Base-by-base conservation (phyloP, 2,329 filamentous ascomycete genomes). In the Penicillium sp. region DNA sequence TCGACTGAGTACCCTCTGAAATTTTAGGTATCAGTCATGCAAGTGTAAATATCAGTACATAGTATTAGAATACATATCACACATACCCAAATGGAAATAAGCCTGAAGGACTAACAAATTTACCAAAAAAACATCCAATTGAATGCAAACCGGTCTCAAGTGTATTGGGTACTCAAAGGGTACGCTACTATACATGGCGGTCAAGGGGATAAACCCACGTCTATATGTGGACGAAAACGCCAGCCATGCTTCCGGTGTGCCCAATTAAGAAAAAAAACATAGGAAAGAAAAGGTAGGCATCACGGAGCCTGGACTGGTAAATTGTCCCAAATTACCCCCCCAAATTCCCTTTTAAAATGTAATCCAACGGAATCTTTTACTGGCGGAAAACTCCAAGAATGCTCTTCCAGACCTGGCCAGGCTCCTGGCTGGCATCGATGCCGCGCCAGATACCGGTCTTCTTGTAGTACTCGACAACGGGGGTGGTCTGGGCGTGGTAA, bases 381-480 rank as follows among this genome's bases (percentile, higher is more conserved):
- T 87, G 80, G 67, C 85, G 85, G 72, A 99, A 93, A 68, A 97
- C 87, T 69, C 86, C 85, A 61, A 97, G 81, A 75, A 99, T 80
- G 75, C 87, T 90, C 82, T 91, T 92, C 94, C 94, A 99, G 60
- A 99, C 94, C 76, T 92, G 88, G 45, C 90, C 90, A 19, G 94
- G 94, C 79, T 96, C 88, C 82, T 99, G 91, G 81, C 90, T 95
- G 62, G 94, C 94, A 75, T 99, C 94, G 69, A 99, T 85, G 61
- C 89, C 88, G 77, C 88, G 88, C 94, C 94, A 99, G 82, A 99
- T 97, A 66, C 92, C 92, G 47, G 90, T 96, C 79, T 91, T 91
- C 80, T 95, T 89, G 85, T 99, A 99, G 83, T 99, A 99, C 56
- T 86, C 83, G 61, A 96, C 92, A 47, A 99, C 94, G 19, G 94